phyloP scores from a whole-genome alignment of 2,329 filamentous ascomycete genomes.

The Mycosphaerella sp. region DNA sequence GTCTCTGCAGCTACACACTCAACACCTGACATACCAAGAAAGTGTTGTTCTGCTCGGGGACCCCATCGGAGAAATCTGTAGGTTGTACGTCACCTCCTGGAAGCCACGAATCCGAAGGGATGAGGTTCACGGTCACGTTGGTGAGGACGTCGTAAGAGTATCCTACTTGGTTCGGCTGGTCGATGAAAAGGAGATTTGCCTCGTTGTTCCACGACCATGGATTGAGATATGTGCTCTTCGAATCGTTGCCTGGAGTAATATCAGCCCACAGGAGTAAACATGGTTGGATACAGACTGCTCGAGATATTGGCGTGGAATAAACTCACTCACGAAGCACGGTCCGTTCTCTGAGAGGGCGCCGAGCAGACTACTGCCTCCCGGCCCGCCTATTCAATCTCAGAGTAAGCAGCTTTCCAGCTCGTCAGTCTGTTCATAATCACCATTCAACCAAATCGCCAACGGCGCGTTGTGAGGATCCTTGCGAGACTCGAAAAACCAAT shows the following conservation, averaged over 20 bases:
- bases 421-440: slow-evolving; percentile 23
- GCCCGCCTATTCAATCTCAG: slow-evolving; percentile 34
- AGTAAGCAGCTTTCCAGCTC: background rate
- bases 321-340: slow-evolving; percentile 37
- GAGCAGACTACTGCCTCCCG: slow-evolving; percentile 50
- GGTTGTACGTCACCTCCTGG: slow-evolving; percentile 7
- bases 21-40: slow-evolving; percentile 19
- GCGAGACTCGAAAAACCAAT: slow-evolving; percentile 58
- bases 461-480: slow-evolving; percentile 51
- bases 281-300: background rate
- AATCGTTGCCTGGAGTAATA: slow-evolving; percentile 16
- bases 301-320: slow-evolving; percentile 3
- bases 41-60: slow-evolving; percentile 29
- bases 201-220: slow-evolving; percentile 55
- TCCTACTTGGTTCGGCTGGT: slow-evolving; percentile 31
- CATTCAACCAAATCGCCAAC: slow-evolving; percentile 55
- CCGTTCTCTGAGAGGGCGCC: slow-evolving; percentile 38
- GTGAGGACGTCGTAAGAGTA: slow-evolving; percentile 26
- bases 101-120: background rate
- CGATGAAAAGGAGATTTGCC: slow-evolving; percentile 52
- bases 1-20: too few species aligned
- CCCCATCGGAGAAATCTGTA: slow-evolving; percentile 34
- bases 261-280: background rate
- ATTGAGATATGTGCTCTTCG: slow-evolving; percentile 39
- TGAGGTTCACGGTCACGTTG: slow-evolving; percentile 31